A percentile compares a stretch with the other conserved stretches of the same genome.
phyloP scores from a whole-genome alignment of 139 green algal genomes.

The Ettlia oleoabundans region DNA sequence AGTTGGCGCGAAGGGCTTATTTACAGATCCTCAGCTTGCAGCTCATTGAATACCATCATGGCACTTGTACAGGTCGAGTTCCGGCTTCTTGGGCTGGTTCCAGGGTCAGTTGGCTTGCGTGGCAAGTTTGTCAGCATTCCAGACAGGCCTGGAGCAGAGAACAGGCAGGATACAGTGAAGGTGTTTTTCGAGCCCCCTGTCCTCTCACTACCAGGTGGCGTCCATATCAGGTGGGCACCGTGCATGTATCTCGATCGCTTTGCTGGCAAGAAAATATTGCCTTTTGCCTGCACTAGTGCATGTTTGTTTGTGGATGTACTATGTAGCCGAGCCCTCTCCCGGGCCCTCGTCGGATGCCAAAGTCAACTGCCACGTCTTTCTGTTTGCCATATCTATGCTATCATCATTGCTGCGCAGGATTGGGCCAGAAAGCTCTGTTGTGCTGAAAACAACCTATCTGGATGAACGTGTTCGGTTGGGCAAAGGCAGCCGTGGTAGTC shows the following conservation, averaged over 20 bases:
- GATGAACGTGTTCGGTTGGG: conserved; percentile 81
- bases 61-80: conserved; percentile 14
- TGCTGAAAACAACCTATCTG: conserved; percentile 82
- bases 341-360: not conserved
- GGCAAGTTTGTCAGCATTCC: conserved; percentile 58
- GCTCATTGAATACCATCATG: not conserved
- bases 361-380: not conserved
- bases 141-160: conserved; percentile 35
- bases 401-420: conserved; percentile 38
- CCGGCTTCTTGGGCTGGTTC: conserved; percentile 67
- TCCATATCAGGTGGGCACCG: conserved; percentile 52
- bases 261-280: too few species aligned
- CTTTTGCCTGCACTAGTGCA: too few species aligned
- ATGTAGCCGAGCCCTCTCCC: too few species aligned
- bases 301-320: too few species aligned
- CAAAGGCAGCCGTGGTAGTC: conserved; percentile 67
- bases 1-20: too few species aligned
- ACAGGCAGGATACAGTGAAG: conserved; percentile 67
- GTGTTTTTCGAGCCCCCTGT: conserved; percentile 79
- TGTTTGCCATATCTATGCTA: not conserved
- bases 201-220: conserved; percentile 48
- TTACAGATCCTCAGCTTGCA: not conserved
- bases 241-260: too few species aligned
- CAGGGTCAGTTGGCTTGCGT: conserved; percentile 67
- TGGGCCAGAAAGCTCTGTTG: conserved; percentile 65